Conservation (phyloP, 176 grass and related monocot species). For the Oryza officinalis region DNA sequence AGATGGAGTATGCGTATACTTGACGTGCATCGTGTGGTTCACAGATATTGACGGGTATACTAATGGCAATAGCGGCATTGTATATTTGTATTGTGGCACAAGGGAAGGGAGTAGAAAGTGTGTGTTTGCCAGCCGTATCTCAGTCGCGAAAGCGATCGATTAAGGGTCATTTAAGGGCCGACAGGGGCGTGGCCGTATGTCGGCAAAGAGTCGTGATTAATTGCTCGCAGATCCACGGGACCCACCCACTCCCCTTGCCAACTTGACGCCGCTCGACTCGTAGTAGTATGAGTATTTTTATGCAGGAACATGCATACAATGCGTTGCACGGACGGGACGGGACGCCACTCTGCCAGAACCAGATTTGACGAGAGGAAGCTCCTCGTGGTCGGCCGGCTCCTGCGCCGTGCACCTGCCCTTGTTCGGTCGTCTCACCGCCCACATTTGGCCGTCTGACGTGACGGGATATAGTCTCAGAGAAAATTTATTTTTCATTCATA, state of each 20-base stretch:
- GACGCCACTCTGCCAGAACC: not conserved
- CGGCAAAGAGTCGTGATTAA: slow-evolving; percentile 23
- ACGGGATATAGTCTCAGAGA: too few species aligned
- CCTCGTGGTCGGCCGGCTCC: too few species aligned
- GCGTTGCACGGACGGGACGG: not conserved
- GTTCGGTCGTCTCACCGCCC: too few species aligned
- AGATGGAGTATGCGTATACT: too few species aligned
- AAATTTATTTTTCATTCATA: too few species aligned
- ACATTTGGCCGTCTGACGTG: too few species aligned
- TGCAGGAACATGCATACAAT: not conserved
- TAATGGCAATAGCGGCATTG: not conserved
- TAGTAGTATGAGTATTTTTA: not conserved
- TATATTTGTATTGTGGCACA: not conserved
- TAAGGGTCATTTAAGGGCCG: slow-evolving; percentile 27
- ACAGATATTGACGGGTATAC: not conserved
- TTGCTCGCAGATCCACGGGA: not conserved
- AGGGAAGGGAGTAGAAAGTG: not conserved
- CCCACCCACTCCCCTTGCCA: not conserved
- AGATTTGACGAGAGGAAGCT: not conserved
- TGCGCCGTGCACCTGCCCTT: too few species aligned
- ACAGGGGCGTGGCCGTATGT: slow-evolving; percentile 31
- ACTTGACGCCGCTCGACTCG: not conserved
- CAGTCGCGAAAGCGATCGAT: not conserved
- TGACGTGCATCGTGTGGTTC: not conserved
- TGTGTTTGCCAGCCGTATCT: not conserved